Percentiles rank a stretch among this genome's conserved stretches.
phyloP scores from a whole-genome alignment of 1,139 yeast genomes.

The Blastobotrys elegans region DNA sequence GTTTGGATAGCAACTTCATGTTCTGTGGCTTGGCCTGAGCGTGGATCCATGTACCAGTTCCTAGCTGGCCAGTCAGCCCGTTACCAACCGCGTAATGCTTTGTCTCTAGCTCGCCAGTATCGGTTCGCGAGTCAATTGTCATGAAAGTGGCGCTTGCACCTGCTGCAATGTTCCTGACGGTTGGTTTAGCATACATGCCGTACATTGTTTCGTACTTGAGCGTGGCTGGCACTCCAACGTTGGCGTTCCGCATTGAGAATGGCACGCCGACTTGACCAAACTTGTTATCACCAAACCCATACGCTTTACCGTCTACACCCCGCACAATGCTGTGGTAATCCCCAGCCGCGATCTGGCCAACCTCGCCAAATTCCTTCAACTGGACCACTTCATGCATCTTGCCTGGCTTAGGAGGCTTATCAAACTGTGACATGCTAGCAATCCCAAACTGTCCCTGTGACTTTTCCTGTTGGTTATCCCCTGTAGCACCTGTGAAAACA shows the following conservation, averaged over 20 bases:
- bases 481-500: conserved; percentile 60
- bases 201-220: conserved; percentile 29
- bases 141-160: conserved; percentile 62
- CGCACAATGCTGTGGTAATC: conserved; percentile 63
- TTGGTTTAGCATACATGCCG: conserved; percentile 19
- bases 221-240: conserved; percentile 61
- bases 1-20: conserved; percentile 42
- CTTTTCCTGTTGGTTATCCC: conserved; percentile 33
- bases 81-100: conserved; percentile 59
- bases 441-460: conserved; percentile 80
- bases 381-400: conserved; percentile 34
- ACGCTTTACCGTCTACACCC: conserved; percentile 58
- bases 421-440: conserved; percentile 65
- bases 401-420: conserved; percentile 43
- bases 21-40: conserved; percentile 64
- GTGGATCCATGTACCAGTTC: conserved; percentile 70
- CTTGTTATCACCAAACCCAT: conserved; percentile 81
- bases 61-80: conserved; percentile 86
- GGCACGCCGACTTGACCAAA: conserved; percentile 81
- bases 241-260: conserved; percentile 58
- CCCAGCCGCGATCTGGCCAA: conserved; percentile 67
- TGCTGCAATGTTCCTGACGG: conserved; percentile 51
- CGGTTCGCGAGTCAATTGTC: conserved; percentile 21
- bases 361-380: conserved; percentile 28
- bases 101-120: conserved; percentile 16